Conservation (phyloP, 805 yeast genomes). For the Kluyveromyces wickerhamii region DNA sequence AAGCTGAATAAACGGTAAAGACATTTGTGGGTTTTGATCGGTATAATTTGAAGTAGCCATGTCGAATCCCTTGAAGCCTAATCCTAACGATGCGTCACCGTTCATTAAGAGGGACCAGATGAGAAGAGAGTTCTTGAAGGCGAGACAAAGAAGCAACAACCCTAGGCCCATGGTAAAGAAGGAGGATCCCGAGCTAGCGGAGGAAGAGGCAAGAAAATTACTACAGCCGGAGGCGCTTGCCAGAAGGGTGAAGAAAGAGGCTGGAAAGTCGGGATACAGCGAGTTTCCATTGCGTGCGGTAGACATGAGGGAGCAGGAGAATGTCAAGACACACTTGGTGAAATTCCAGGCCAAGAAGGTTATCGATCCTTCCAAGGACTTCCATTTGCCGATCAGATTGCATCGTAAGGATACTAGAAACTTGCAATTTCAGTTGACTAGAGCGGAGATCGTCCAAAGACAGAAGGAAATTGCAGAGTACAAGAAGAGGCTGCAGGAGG, state of each 20-base stretch:
- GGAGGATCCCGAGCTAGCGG: conserved; percentile 27
- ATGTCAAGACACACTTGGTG: conserved; percentile 69
- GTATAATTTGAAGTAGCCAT: conserved; percentile 2
- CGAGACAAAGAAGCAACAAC: conserved; percentile 18
- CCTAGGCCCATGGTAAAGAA: conserved; percentile 23
- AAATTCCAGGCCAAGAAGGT: conserved; percentile 67
- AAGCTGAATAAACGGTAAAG: background rate
- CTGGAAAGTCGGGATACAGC: conserved; percentile 25
- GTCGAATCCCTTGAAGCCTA: conserved; percentile 10
- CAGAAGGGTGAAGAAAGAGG: conserved; percentile 18
- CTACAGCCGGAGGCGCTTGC: conserved; percentile 14
- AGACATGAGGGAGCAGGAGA: conserved; percentile 59
- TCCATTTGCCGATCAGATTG: conserved; percentile 75
- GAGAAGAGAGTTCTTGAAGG: conserved; percentile 28
- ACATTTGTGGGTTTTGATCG: too few species aligned
- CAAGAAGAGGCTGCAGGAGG: conserved; percentile 30
- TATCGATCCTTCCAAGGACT: conserved; percentile 64
- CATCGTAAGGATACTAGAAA: conserved; percentile 93
- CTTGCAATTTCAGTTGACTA: conserved; percentile 74
- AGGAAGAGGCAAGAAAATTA: conserved; percentile 20
- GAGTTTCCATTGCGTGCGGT: conserved; percentile 57
- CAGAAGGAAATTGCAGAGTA: conserved; percentile 40
- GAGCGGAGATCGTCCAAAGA: conserved; percentile 65
- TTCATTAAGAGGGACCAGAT: conserved; percentile 31
- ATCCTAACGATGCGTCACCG: conserved; percentile 23